Percentiles rank a stretch among this genome's conserved stretches.
Conservation (phyloP, 805 yeast genomes). For the Candida boidinii region DNA sequence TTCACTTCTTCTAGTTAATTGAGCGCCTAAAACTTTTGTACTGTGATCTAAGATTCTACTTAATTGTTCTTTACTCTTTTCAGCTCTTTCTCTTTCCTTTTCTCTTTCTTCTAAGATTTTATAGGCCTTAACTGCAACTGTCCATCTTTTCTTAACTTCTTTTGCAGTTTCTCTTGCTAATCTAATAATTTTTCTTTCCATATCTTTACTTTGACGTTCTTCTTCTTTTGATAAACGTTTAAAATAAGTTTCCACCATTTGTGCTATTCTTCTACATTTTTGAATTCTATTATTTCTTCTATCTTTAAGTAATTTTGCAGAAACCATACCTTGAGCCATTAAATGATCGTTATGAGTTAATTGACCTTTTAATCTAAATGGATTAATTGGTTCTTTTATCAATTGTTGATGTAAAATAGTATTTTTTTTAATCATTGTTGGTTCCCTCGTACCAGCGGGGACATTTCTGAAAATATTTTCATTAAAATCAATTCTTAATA, state of each 20-base stretch:
- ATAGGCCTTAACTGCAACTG: slow-evolving; percentile 76
- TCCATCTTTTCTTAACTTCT: slow-evolving; percentile 88
- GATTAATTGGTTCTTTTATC: slow-evolving; percentile 30
- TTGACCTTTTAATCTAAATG: slow-evolving; percentile 26
- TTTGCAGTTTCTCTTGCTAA: slow-evolving; percentile 76
- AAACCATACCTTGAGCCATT: slow-evolving; percentile 62
- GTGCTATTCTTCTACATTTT: slow-evolving; percentile 65
- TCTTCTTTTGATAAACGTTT: slow-evolving; percentile 82
- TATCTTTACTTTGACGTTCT: slow-evolving; percentile 69
- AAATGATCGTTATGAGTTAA: slow-evolving; percentile 65
- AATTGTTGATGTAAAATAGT: slow-evolving; percentile 18
- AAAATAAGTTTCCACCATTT: slow-evolving; percentile 80
- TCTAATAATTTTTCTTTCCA: slow-evolving; percentile 58
- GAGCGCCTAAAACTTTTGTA: slow-evolving; percentile 83
- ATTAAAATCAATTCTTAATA: slow-evolving; percentile 35
- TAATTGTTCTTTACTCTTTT: slow-evolving; percentile 79
- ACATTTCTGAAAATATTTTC: slow-evolving; percentile 38
- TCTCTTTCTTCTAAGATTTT: slow-evolving; percentile 66
- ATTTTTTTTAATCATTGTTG: slow-evolving; percentile 28
- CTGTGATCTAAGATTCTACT: slow-evolving; percentile 87
- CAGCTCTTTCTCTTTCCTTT: slow-evolving; percentile 69
- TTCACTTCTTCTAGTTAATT: slow-evolving; percentile 37
- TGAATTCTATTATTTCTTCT: slow-evolving; percentile 54
- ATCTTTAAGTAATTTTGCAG: slow-evolving; percentile 64
- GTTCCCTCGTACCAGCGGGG: slow-evolving; percentile 30